These are phyloP conservation scores for Apodospora peruviana DNA, from an alignment of 495 filamentous ascomycete genomes.

Conservation along the genomic window DNA sequence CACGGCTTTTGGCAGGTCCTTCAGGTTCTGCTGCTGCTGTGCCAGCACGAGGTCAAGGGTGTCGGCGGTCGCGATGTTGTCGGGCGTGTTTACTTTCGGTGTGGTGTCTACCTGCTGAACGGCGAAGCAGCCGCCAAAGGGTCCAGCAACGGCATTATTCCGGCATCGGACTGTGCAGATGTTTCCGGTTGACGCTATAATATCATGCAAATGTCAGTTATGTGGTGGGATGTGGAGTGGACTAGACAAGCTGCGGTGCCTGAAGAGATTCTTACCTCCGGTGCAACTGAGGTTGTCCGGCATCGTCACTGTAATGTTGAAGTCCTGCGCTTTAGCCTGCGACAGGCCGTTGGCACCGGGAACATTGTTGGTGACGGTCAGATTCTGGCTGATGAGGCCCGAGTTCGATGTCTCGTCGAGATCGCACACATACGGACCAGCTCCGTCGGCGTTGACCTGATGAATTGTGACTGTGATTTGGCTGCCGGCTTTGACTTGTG, in stretches of 20 bases:
- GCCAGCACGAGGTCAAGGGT: constrained; percentile 21
- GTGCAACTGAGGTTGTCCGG: constrained; percentile 33
- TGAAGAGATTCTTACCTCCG: constrained; percentile 26
- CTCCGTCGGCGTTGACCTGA: constrained; percentile 52
- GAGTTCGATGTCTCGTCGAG: constrained; percentile 40
- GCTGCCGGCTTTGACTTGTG: constrained; percentile 34
- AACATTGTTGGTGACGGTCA: constrained; percentile 39
- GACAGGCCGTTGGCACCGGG: constrained; percentile 42
- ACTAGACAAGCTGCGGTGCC: too few relatives aligned
- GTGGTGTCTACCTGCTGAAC: constrained; percentile 38
- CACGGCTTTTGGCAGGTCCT: constrained; percentile 30
- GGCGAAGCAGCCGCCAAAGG: constrained; percentile 48
- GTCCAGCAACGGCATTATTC: constrained; percentile 51
- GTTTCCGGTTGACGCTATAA: constrained; percentile 36
- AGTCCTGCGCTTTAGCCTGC: constrained; percentile 39
- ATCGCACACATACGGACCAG: constrained; percentile 48
- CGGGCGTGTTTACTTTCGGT: constrained; percentile 28
- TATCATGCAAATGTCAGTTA: too few relatives aligned
- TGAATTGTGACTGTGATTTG: constrained; percentile 41
- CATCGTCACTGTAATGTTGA: constrained; percentile 42
- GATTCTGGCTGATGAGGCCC: constrained; percentile 34
- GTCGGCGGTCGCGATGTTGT: constrained; percentile 25
- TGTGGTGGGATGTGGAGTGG: too few relatives aligned
- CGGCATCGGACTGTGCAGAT: constrained; percentile 53
- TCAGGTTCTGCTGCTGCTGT: constrained; percentile 26